Evolutionary conservation across 2,329 filamentous ascomycete genomes (phyloP).

Genomic region (Davidsoniella eucalypti): DNA sequence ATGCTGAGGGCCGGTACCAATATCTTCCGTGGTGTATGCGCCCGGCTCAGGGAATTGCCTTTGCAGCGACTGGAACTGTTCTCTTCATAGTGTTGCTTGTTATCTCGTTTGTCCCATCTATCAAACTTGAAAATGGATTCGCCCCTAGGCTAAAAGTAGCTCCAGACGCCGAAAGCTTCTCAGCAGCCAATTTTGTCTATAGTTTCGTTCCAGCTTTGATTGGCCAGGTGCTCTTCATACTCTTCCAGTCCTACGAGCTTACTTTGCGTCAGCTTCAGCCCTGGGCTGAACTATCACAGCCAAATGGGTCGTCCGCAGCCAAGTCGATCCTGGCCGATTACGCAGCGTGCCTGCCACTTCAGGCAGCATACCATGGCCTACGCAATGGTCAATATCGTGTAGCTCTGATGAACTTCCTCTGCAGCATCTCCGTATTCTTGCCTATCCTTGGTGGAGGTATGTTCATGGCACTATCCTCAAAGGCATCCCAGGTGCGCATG

Average conservation of each 20-base stretch:
- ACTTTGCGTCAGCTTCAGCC: constrained; percentile 50
- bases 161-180: constrained; percentile 52
- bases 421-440: constrained; percentile 42
- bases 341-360: constrained; percentile 45
- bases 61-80: constrained; percentile 40
- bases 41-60: constrained; percentile 47
- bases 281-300: constrained; percentile 44
- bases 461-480: constrained; percentile 55
- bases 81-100: constrained; percentile 56
- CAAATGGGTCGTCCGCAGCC: constrained; percentile 43
- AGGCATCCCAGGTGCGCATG: constrained; percentile 37
- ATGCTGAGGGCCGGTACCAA: constrained; percentile 26
- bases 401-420: constrained; percentile 42
- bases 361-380: constrained; percentile 39
- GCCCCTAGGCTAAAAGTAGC: constrained; percentile 46
- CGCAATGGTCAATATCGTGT: constrained; percentile 49
- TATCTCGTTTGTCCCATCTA: constrained; percentile 59
- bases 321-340: constrained; percentile 55
- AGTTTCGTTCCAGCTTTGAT: constrained; percentile 55
- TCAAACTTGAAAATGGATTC: constrained; percentile 53
- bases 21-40: constrained; percentile 67
- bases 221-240: constrained; percentile 49
- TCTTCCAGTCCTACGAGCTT: constrained; percentile 51
- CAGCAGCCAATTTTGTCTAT: constrained; percentile 76
- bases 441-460: constrained; percentile 53